Percentiles rank a stretch among this genome's conserved stretches.
Evolutionary conservation across 169 alveolate species (phyloP).

Genomic region (Besnoitia besnoiti): DNA sequence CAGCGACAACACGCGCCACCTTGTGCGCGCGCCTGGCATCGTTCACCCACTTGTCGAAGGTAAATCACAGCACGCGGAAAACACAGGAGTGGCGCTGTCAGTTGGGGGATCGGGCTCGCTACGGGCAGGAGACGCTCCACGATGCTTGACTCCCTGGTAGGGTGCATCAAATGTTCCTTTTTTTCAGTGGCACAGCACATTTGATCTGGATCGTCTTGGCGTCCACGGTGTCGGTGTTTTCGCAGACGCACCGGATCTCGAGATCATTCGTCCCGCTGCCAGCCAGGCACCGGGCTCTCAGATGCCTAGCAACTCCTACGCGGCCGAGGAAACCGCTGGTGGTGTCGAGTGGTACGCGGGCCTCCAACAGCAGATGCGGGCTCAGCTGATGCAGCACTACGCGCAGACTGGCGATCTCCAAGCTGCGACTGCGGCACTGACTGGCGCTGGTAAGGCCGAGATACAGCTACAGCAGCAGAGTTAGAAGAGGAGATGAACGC

Average conservation of each 20-base stretch:
- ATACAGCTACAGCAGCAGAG: background rate
- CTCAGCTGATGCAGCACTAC: slow-evolving; percentile 3
- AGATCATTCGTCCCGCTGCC: background rate
- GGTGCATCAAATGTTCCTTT: background rate
- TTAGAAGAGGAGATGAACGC: too few species aligned
- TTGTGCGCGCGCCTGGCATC: slow-evolving; percentile 26
- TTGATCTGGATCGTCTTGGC: background rate
- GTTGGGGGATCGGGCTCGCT: too few species aligned
- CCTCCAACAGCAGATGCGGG: background rate
- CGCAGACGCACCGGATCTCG: background rate
- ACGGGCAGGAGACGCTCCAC: too few species aligned
- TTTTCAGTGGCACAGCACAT: background rate
- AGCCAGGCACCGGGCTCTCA: background rate
- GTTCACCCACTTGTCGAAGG: background rate
- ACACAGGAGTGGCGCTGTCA: background rate
- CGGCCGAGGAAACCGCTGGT: background rate
- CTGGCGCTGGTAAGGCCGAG: background rate
- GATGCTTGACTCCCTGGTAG: background rate
- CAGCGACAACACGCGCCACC: background rate
- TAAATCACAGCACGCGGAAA: background rate
- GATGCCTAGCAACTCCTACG: background rate
- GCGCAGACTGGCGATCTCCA: background rate
- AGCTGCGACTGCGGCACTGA: slow-evolving; percentile 2
- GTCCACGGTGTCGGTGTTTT: background rate
- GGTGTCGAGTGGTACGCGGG: background rate